A percentile compares a stretch with the other conserved stretches of the same genome.
Evolutionary conservation across 2,329 filamentous ascomycete genomes (phyloP).

Genomic region (Epichloe elymi): DNA sequence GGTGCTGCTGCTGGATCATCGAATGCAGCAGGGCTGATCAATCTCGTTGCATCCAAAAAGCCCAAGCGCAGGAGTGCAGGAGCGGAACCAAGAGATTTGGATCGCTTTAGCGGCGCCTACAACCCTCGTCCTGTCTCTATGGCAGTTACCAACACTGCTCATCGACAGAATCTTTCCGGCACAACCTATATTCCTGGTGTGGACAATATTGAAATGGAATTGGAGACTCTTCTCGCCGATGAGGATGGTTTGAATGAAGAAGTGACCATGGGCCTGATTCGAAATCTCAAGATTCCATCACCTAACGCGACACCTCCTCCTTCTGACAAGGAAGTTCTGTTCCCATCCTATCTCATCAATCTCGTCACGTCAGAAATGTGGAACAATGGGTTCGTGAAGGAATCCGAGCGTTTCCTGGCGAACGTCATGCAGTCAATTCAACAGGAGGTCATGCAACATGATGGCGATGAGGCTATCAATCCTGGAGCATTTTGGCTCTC

Average conservation of each 20-base stretch:
- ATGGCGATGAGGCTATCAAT: constrained; percentile 93
- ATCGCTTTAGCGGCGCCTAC: constrained; percentile 84
- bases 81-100: constrained; percentile 69
- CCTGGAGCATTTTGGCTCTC: constrained; percentile 97
- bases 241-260: constrained; percentile 95
- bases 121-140: constrained; percentile 94
- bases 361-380: constrained; percentile 99
- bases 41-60: constrained; percentile 93
- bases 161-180: constrained; percentile 59
- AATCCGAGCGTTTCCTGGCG: constrained; percentile 94
- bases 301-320: constrained; percentile 78
- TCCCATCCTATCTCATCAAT: constrained; percentile 98
- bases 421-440: constrained; percentile 99
- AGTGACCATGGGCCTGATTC: constrained; percentile 89
- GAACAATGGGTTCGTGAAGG: constrained; percentile 99
- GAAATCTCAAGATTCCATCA: constrained; percentile 89
- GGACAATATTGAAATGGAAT: constrained; percentile 88
- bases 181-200: constrained; percentile 67
- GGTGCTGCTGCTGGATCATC: constrained; percentile 30
- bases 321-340: constrained; percentile 95
- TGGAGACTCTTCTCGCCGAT: constrained; percentile 85
- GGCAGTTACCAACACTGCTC: constrained; percentile 59
- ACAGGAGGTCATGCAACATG: constrained; percentile 98
- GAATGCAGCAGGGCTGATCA: constrained; percentile 70
- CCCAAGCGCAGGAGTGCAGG: constrained; percentile 89